Evolutionary conservation across 1,284 basidiomycete species (phyloP).

Genomic region (Limonomyces culmigenus): DNA sequence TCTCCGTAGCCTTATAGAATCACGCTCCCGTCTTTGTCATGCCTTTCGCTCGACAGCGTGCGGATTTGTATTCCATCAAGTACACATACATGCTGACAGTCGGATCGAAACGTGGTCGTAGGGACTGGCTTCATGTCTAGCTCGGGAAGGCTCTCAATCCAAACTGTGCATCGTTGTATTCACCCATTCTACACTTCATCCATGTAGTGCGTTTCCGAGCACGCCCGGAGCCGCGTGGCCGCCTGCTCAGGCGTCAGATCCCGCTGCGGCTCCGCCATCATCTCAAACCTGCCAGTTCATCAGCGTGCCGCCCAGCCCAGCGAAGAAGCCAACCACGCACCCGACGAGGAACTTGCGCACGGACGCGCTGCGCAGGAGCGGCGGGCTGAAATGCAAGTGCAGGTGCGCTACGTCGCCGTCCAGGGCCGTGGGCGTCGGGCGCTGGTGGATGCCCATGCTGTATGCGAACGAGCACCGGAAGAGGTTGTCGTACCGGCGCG

Average conservation of each 20-base stretch:
- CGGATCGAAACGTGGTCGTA: too few species aligned
- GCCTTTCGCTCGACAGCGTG: too few species aligned
- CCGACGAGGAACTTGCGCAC: constrained; percentile 89
- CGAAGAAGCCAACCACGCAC: constrained; percentile 23
- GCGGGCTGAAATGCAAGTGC: constrained; percentile 84
- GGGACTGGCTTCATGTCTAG: too few species aligned
- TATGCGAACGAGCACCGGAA: constrained; percentile 84
- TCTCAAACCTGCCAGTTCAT: constrained; percentile 57
- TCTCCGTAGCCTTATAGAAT: too few species aligned
- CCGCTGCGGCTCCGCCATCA: constrained; percentile 84
- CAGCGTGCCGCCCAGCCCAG: neutral
- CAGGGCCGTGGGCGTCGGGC: constrained; percentile 29
- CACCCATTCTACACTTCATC: constrained; percentile 11
- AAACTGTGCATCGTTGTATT: too few species aligned
- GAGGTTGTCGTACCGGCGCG: constrained; percentile 74
- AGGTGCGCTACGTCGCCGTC: constrained; percentile 47
- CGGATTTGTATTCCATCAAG: too few species aligned
- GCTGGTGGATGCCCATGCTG: constrained; percentile 91
- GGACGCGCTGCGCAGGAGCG: constrained; percentile 66
- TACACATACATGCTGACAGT: too few species aligned
- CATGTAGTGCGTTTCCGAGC: constrained; percentile 33
- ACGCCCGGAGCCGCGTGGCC: constrained; percentile 42
- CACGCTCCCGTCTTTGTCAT: too few species aligned
- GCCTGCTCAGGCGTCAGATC: constrained; percentile 89
- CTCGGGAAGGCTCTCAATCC: neutral